Evolutionary conservation across 2,329 filamentous ascomycete genomes (phyloP), one percentile per base, ranked within the genome.

Genomic region (Geosmithia putterillii): DNA sequence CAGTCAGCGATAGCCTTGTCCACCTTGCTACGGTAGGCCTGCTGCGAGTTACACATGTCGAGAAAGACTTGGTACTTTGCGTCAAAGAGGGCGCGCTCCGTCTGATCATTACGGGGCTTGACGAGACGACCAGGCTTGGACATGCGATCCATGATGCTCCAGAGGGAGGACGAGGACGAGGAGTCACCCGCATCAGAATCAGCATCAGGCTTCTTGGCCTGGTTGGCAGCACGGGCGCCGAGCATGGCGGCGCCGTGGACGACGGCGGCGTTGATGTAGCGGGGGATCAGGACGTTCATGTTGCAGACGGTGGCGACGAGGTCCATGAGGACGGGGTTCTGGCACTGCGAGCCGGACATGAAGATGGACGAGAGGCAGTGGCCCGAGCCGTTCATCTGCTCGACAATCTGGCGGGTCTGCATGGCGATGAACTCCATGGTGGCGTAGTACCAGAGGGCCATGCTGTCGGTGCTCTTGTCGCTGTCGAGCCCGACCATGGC

Each of bases 241-340:
- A 98, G 73, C 90, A 98, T 98, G 45, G 92, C 92, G 7, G 92
- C 92, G n/a, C 92, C 92, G 57, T 96, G 89, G 21, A 95, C 90
- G 7, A 98, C 92, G 6, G 92, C 92, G 1, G 90, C 90, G 57
- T 95, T 86, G 46, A 95, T 87, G 56, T 98, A 96, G 42, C 83
- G 76, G 1, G 92, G 92, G 44, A 96, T 94, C 34, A 95, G 69
- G 18, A 98, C 90, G 1, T 90, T 90, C 81, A 95, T 89, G 52
- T 80, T 73, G 64, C 90, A 96, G 1, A 83, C 84, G 0, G 89
- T 92, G 14, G 92, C 88, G 53, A 98, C 83, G 15, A 98, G 77
- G 45, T 80, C 75, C 82, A 98, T 95, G 44, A 98, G 72, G 47
- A 96, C 79, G 28, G 83, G 79, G 63, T 98, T 98, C 65, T 95